Evolutionary conservation across 164 flowering plant species (phyloP).

Genomic region (Saururus chinensis): DNA sequence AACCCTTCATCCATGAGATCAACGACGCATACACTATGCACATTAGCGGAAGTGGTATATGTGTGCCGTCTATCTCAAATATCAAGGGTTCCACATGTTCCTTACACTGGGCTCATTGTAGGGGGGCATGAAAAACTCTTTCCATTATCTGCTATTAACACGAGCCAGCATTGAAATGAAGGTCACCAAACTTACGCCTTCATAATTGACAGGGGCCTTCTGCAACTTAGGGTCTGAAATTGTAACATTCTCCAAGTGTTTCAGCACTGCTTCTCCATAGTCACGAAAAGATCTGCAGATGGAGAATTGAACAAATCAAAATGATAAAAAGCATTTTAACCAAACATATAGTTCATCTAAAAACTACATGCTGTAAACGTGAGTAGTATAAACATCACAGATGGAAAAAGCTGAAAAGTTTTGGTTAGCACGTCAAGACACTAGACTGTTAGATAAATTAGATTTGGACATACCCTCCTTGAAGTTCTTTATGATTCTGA

Average conservation of each 20-base stretch:
- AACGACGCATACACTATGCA: too few relatives aligned
- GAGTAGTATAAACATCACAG: neutral
- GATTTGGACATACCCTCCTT: slow-evolving; percentile 77
- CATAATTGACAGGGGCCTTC: slow-evolving; percentile 86
- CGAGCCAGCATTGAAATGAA: neutral
- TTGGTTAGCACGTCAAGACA: neutral
- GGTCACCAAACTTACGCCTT: slow-evolving; percentile 61
- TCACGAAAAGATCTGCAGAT: slow-evolving; percentile 71
- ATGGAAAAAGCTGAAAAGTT: neutral
- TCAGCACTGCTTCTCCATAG: slow-evolving; percentile 88
- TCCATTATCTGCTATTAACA: too few relatives aligned
- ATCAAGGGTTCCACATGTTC: too few relatives aligned
- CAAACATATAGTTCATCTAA: too few relatives aligned
- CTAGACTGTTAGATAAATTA: too few relatives aligned
- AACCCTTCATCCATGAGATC: too few relatives aligned
- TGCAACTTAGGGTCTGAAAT: slow-evolving; percentile 57
- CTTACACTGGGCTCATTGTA: too few relatives aligned
- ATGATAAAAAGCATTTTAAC: neutral
- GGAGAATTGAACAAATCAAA: neutral
- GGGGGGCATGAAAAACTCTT: too few relatives aligned
- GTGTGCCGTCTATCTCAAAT: too few relatives aligned
- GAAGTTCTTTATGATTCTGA: slow-evolving; percentile 68
- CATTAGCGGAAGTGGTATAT: too few relatives aligned
- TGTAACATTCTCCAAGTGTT: slow-evolving; percentile 52
- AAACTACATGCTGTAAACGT: neutral